Evolutionary conservation across 2,329 filamentous ascomycete species (phyloP), one percentile per base, ranked within the genome.

Genomic region (Hypoxylon sp.): DNA sequence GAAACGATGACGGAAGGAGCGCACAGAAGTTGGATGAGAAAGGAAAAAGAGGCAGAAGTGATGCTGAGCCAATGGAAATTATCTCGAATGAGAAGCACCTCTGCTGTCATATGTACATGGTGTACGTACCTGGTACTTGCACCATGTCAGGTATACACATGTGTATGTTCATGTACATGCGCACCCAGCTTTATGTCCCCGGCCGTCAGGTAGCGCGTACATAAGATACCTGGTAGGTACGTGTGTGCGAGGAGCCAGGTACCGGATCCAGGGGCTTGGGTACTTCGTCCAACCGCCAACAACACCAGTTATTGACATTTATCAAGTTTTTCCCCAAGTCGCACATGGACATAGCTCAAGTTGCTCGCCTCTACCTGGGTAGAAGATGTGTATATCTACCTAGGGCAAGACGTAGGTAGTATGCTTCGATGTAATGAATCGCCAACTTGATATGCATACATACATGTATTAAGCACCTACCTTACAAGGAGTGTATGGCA

Each of bases 1-100:
- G 45, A 33, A 42, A 42, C 57, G 26, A 45, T 48, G 57, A 60
- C 21, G 56, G 45, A 60, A 63, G 60, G 60, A 63, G 46, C 47
- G 60, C 33, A 55, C 26, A 27, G 31, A 55, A 60, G 60, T 63
- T 60, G 49, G 57, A 52, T 48, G 27, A 38, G 31, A 20, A 29
- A 40, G 26, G 45, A 21, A 46, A 40, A 18, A 47, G 47, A 11
- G 37, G 20, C 26, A 45, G 52, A 20, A 23, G 42, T 26, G 27
- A 42, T 6, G 15, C 50, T 55, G 41, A 48, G 29, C 47, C 48
- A 58, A 61, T 60, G 7, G 35, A 46, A 26, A 46, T 42, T 47
- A 46, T 37, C 40, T 49, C 11, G 21, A 27, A 15, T 26, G 18
- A 35, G n/a, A 7, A 5, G 31, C 31, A 8, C n/a, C n/a, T 4